phyloP scores from a whole-genome alignment of 305 asterid species.

The Fraxinus baroniana region DNA sequence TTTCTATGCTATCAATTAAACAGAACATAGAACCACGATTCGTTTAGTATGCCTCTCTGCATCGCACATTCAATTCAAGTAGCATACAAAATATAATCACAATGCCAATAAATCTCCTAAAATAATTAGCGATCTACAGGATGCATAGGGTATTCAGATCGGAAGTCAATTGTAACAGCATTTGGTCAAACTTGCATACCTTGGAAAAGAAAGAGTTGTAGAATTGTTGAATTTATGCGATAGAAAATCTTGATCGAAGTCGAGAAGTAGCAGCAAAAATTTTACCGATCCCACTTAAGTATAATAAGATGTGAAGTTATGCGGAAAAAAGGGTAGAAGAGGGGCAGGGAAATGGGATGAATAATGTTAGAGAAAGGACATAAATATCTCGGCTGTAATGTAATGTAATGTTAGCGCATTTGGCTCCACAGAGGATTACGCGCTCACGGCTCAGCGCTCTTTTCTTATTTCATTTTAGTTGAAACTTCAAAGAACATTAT shows the following conservation, averaged over 20 bases:
- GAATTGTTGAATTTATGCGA: slow-evolving; percentile 1
- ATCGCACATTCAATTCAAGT: not conserved
- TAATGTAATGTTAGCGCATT: not conserved
- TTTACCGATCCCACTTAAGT: not conserved
- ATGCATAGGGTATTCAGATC: not conserved
- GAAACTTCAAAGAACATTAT: not conserved
- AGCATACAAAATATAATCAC: slow-evolving; percentile 1
- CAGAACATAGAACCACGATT: not conserved
- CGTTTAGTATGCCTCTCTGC: not conserved
- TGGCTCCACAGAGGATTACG: not conserved
- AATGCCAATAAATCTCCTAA: not conserved
- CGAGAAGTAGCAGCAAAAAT: slow-evolving; percentile 17
- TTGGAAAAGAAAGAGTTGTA: slow-evolving; percentile 15
- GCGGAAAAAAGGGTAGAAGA: not conserved
- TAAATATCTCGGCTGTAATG: not conserved
- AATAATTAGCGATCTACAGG: not conserved
- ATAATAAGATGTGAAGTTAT: not conserved
- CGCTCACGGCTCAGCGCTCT: not conserved
- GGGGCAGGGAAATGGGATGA: slow-evolving; percentile 16
- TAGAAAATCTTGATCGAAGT: slow-evolving; percentile 7
- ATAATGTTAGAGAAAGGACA: not conserved
- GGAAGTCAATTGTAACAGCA: slow-evolving; percentile 17
- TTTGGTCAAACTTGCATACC: slow-evolving; percentile 33
- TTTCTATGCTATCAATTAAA: not conserved
- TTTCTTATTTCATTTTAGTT: not conserved